Evolutionary conservation across 2,329 filamentous ascomycete genomes (phyloP).

Genomic region (Diaporthe ilicicola): DNA sequence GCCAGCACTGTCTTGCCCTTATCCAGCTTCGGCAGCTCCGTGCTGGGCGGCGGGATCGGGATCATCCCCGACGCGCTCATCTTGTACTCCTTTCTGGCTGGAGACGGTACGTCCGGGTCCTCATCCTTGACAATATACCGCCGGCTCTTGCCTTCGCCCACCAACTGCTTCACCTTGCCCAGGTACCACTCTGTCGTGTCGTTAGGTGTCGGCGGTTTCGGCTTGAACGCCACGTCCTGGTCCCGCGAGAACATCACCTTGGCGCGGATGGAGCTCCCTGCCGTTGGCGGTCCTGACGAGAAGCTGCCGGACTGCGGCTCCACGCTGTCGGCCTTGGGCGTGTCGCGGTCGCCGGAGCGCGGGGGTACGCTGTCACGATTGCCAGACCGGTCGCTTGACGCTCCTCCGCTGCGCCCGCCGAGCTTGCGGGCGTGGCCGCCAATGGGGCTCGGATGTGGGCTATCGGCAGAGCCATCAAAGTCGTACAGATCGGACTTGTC

Average conservation of each 20-base stretch:
- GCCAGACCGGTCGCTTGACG: conserved; percentile 41
- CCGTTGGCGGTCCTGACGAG: conserved; percentile 36
- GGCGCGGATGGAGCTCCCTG: conserved; percentile 51
- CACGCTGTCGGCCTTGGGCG: conserved; percentile 65
- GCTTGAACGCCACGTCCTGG: conserved; percentile 74
- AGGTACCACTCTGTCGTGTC: conserved; percentile 74
- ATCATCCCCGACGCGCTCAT: conserved; percentile 81
- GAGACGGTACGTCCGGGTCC: conserved; percentile 72
- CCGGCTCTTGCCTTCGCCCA: conserved; percentile 79
- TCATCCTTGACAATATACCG: conserved; percentile 84
- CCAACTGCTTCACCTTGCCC: conserved; percentile 78
- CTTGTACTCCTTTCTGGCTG: conserved; percentile 73
- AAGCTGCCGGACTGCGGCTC: conserved; percentile 54
- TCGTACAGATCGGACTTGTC: conserved; percentile 49
- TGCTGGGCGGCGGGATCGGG: conserved; percentile 69
- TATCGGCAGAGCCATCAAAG: conserved; percentile 53
- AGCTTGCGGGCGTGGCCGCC: conserved; percentile 47
- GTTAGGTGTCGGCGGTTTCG: conserved; percentile 57
- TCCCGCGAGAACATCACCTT: conserved; percentile 67
- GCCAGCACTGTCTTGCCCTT: conserved; percentile 78
- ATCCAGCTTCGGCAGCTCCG: conserved; percentile 67
- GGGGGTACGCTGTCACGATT: conserved; percentile 42
- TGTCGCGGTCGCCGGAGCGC: conserved; percentile 56
- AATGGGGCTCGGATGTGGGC: conserved; percentile 51
- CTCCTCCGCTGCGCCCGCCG: conserved; percentile 41